Evolutionary conservation across 768 basidiomycete species (phyloP).

Genomic region (Lactifluus echinatus): DNA sequence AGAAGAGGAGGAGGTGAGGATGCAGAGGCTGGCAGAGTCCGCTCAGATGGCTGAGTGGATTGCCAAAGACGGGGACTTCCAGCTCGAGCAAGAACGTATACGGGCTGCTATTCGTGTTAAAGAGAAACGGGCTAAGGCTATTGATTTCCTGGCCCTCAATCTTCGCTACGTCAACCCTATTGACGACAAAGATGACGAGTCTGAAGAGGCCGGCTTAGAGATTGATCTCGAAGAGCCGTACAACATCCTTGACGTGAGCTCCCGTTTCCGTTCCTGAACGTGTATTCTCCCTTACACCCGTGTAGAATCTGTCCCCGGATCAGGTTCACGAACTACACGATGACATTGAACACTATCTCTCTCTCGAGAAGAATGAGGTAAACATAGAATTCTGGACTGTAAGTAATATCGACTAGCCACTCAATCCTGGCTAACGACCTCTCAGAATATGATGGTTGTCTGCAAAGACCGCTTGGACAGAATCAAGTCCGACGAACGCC

Average conservation of each 20-base stretch:
- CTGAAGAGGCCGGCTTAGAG: slow-evolving; percentile 84
- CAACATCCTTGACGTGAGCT: slow-evolving; percentile 85
- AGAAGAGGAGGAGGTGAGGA: slow-evolving; percentile 88
- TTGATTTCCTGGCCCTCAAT: slow-evolving; percentile 95
- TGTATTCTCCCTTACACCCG: not conserved
- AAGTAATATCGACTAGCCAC: slow-evolving; percentile 23
- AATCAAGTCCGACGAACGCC: slow-evolving; percentile 51
- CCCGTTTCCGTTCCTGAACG: not conserved
- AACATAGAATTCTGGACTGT: slow-evolving; percentile 99
- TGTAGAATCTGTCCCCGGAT: slow-evolving; percentile 70
- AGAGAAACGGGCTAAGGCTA: slow-evolving; percentile 96
- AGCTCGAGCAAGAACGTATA: slow-evolving; percentile 85
- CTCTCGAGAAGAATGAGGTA: slow-evolving; percentile 71
- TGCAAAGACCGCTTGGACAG: slow-evolving; percentile 85
- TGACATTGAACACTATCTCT: slow-evolving; percentile 88
- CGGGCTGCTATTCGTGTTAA: slow-evolving; percentile 91
- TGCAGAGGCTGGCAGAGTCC: slow-evolving; percentile 85
- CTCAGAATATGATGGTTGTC: slow-evolving; percentile 93
- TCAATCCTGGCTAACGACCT: not conserved
- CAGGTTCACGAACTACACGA: slow-evolving; percentile 92
- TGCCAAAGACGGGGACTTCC: slow-evolving; percentile 93
- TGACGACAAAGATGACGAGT: slow-evolving; percentile 55
- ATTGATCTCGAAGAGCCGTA: slow-evolving; percentile 99
- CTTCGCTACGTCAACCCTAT: slow-evolving; percentile 81
- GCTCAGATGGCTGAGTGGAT: slow-evolving; percentile 99